Conservation (phyloP, 257 asterid species). For the Solanum chiquidenum region DNA sequence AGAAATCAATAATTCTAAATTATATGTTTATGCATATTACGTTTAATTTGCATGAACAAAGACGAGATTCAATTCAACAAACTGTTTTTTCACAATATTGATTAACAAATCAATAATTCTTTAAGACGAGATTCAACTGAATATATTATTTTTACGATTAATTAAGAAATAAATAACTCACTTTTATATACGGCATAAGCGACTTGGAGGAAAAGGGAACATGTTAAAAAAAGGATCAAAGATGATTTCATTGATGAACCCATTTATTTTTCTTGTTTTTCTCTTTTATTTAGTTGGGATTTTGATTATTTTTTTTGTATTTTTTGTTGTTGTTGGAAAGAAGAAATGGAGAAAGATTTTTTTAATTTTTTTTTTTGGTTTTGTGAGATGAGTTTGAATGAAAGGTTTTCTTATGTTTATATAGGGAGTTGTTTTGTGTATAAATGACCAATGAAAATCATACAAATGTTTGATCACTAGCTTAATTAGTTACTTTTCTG, state of each 20-base stretch:
- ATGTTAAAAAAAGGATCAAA: constrained; percentile 25
- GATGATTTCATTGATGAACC: constrained; percentile 33
- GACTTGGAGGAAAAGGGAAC: constrained; percentile 24
- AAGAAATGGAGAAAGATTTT: background rate
- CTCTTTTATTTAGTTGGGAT: background rate
- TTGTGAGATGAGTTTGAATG: background rate
- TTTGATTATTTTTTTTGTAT: background rate
- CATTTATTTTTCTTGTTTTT: constrained; percentile 15
- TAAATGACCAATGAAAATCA: background rate
- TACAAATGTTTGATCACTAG: background rate
- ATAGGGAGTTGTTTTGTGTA: background rate
- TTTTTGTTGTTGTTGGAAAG: background rate
- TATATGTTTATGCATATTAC: background rate
- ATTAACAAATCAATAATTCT: background rate
- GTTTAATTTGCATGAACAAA: background rate
- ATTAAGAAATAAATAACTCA: background rate
- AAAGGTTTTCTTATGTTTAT: background rate
- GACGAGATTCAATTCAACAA: background rate
- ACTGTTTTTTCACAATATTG: background rate
- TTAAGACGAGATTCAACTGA: no score
- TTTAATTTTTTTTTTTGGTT: background rate
- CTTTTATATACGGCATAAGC: constrained; percentile 7
- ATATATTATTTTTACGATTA: background rate
- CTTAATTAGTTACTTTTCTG: background rate
- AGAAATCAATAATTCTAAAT: background rate